phyloP scores from a whole-genome alignment of 2,329 filamentous ascomycete genomes.

The Verticillium tricorpus region DNA sequence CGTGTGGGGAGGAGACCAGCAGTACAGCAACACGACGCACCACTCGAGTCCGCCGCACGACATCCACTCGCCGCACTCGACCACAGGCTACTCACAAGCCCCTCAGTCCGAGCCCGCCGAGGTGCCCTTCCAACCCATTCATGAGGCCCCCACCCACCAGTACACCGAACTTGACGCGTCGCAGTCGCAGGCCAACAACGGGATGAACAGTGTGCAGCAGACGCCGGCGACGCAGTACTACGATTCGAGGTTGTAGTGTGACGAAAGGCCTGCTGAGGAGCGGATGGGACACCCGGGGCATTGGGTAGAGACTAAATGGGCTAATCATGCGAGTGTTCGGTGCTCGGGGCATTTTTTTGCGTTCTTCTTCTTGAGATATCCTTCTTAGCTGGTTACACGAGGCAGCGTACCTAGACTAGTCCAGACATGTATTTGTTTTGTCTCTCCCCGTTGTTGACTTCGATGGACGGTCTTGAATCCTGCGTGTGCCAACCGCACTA shows the following conservation, averaged over 20 bases:
- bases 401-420: background rate
- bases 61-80: background rate
- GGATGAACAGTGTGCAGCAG: constrained; percentile 4
- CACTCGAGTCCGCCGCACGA: background rate
- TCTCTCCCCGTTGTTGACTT: background rate
- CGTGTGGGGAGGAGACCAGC: background rate
- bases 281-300: no score
- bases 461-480: no score
- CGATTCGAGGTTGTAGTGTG: background rate
- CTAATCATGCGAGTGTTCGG: background rate
- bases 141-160: background rate
- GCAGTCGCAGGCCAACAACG: background rate
- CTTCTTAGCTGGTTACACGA: background rate
- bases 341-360: background rate
- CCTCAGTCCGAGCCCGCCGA: background rate
- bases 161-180: background rate
- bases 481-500: no score
- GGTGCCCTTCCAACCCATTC: background rate
- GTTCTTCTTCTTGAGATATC: background rate
- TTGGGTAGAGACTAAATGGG: no score
- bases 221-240: background rate
- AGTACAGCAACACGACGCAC: background rate
- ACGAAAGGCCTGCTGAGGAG: background rate
- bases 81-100: background rate
- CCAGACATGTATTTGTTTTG: background rate